These are phyloP conservation scores for Juncus effusus DNA, from an alignment of 176 grass and related monocot genomes.

Conservation along the genomic window DNA sequence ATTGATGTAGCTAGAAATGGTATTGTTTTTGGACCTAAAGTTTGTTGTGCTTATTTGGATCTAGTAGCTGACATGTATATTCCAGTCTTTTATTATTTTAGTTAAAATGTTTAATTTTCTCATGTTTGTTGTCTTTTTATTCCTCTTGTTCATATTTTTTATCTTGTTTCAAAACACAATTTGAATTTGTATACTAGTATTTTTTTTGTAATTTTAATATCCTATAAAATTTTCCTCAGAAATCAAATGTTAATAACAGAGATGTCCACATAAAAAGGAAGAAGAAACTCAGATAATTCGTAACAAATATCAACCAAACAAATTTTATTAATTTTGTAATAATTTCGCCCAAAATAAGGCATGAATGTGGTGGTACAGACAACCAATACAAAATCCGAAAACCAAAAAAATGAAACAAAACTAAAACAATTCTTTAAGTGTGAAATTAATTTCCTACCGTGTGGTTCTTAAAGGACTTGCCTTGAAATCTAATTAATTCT, in stretches of 20 bases:
- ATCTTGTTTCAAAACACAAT: no score
- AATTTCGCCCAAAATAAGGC: neutral
- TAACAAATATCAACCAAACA: neutral
- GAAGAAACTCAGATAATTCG: neutral
- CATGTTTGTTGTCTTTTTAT: no score
- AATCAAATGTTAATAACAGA: no score
- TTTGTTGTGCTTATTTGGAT: slow-evolving; percentile 3
- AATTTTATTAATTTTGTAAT: slow-evolving; percentile 1
- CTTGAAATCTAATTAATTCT: slow-evolving; percentile 18
- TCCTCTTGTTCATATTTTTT: no score
- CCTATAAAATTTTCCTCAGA: no score
- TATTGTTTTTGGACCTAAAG: slow-evolving; percentile 9
- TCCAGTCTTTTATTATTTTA: neutral
- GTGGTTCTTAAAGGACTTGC: slow-evolving; percentile 12
- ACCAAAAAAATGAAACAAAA: neutral
- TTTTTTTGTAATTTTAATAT: no score
- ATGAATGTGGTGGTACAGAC: neutral
- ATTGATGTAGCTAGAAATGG: neutral
- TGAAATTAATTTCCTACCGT: neutral
- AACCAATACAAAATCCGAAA: neutral
- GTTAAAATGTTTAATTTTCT: no score
- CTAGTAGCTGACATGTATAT: slow-evolving; percentile 21
- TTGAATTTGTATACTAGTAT: no score
- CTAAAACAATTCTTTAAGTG: slow-evolving; percentile 7
- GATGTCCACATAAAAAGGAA: neutral